phyloP scores from a whole-genome alignment of 179 eudicot genomes.

The Heliamphora pulchella region DNA sequence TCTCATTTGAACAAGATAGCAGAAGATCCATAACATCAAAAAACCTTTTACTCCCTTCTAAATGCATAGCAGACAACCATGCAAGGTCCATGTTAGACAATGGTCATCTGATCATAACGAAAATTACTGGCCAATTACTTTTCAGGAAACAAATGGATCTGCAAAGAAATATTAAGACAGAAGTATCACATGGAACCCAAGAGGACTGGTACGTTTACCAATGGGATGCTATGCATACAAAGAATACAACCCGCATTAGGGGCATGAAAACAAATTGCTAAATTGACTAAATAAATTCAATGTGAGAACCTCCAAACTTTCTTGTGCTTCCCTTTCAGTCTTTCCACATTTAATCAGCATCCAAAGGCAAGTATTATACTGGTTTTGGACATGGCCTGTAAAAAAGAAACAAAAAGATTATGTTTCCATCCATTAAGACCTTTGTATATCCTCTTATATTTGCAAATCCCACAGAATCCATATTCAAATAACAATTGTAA shows the following conservation, averaged over 20 bases:
- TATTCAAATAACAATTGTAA: neutral
- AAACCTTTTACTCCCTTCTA: constrained; percentile 1
- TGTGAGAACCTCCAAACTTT: constrained; percentile 47
- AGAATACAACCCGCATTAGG: neutral
- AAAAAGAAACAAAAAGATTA: constrained; percentile 2
- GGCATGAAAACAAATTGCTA: neutral
- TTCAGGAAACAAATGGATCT: neutral
- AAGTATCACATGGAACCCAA: neutral
- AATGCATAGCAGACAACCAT: neutral
- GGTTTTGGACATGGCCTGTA: constrained; percentile 66
- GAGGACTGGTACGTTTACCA: neutral
- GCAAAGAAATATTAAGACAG: neutral
- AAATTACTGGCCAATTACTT: neutral
- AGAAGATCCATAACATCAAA: neutral
- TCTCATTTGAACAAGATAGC: constrained; percentile 1
- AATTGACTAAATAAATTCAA: neutral
- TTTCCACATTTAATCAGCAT: constrained; percentile 54
- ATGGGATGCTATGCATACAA: neutral
- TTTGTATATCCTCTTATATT: neutral
- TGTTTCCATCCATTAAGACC: neutral
- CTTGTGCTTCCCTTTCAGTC: constrained; percentile 56
- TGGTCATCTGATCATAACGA: neutral
- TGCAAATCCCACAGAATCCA: neutral
- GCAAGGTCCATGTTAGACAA: neutral
- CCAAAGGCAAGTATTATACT: constrained; percentile 69